Evolutionary conservation across 371 early-diverging fungal species (phyloP).

Genomic region (Mortierella sp.): DNA sequence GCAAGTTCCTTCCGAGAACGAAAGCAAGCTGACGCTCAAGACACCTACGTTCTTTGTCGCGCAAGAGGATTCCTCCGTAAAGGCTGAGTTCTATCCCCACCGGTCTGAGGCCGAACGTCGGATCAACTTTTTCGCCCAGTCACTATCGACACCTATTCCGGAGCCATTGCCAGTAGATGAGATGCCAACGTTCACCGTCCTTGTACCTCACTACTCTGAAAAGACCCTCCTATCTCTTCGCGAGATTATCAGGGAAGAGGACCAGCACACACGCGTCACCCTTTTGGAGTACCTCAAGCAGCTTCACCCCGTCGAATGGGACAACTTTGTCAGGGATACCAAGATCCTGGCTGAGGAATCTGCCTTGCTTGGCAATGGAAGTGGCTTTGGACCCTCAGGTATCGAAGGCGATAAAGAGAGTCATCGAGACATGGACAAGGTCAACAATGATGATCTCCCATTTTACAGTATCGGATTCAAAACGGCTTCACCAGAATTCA

Average conservation of each 20-base stretch:
- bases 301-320: constrained; percentile 87
- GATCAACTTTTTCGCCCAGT: constrained; percentile 88
- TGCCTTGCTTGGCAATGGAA: constrained; percentile 22
- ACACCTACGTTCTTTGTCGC: constrained; percentile 84
- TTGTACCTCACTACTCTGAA: constrained; percentile 90
- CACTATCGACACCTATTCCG: constrained; percentile 86
- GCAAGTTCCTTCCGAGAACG: constrained; percentile 72
- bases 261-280: constrained; percentile 83
- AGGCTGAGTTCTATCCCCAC: constrained; percentile 79
- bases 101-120: constrained; percentile 87
- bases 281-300: constrained; percentile 88
- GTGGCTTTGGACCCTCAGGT: constrained; percentile 12
- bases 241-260: constrained; percentile 88
- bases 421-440: constrained; percentile 59
- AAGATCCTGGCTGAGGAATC: constrained; percentile 80
- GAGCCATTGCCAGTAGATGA: constrained; percentile 84
- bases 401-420: constrained; percentile 39
- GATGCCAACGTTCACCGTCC: constrained; percentile 90
- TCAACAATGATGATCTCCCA: constrained; percentile 79
- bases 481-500: constrained; percentile 81
- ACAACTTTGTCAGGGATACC: constrained; percentile 90
- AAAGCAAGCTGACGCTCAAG: constrained; percentile 73
- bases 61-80: constrained; percentile 82
- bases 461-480: constrained; percentile 87
- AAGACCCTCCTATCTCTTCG: constrained; percentile 83